Evolutionary conservation across 257 asterid genomes (phyloP).

Genomic region (Cruciata laevipes): DNA sequence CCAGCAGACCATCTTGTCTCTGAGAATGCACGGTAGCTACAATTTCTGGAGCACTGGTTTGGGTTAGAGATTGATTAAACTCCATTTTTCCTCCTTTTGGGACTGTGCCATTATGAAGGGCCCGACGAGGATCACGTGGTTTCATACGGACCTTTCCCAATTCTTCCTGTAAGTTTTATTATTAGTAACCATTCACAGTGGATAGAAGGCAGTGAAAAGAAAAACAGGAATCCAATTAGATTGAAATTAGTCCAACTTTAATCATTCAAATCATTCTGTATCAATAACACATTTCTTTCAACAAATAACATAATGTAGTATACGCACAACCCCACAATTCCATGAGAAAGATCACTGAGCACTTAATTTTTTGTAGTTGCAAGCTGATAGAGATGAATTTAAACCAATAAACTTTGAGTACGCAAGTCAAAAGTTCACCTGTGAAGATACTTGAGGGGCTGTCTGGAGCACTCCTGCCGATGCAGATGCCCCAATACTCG

Average conservation of each 20-base stretch:
- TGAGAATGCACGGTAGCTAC: conserved; percentile 28
- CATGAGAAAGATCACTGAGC: neutral
- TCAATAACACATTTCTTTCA: neutral
- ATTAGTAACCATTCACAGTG: conserved; percentile 3
- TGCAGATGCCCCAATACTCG: conserved; percentile 45
- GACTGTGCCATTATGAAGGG: conserved; percentile 48
- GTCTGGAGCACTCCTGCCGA: conserved; percentile 42
- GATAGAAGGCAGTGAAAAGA: conserved; percentile 7
- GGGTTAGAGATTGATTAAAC: conserved; percentile 39
- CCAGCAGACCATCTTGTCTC: conserved; percentile 50
- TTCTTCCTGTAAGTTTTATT: conserved; percentile 58
- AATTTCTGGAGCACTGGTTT: conserved; percentile 28
- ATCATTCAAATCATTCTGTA: neutral
- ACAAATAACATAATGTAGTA: neutral
- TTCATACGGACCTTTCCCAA: conserved; percentile 74
- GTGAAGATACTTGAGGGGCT: conserved; percentile 37
- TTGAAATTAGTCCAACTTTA: neutral
- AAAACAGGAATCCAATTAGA: conserved; percentile 2
- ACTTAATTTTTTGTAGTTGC: neutral
- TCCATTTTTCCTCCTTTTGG: conserved; percentile 37
- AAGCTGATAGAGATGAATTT: neutral
- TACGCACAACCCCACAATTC: neutral
- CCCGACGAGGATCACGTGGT: conserved; percentile 96
- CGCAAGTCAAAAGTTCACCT: conserved; percentile 37
- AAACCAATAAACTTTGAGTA: neutral